Evolutionary conservation across 495 filamentous ascomycete genomes (phyloP).

Genomic region (Penicillium lagena): DNA sequence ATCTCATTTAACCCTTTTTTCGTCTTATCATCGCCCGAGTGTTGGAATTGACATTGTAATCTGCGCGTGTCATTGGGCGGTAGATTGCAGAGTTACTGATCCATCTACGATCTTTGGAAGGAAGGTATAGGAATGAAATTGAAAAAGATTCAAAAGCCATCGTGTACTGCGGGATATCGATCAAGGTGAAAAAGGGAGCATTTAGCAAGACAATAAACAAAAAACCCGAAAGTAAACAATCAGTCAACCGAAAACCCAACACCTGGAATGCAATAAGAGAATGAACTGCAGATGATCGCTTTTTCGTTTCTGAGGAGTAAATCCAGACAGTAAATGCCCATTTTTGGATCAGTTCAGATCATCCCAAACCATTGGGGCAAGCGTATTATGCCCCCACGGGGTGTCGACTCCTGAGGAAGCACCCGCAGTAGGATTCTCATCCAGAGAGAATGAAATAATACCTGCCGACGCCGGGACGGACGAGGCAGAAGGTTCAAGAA

Average conservation of each 20-base stretch:
- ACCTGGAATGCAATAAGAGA: background rate
- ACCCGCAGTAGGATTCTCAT: constrained; percentile 19
- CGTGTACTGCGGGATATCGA: constrained; percentile 27
- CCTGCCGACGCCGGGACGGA: constrained; percentile 7
- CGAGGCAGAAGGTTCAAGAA: constrained; percentile 14
- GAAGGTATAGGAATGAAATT: constrained; percentile 1
- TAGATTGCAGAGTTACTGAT: too few relatives aligned
- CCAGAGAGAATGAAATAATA: constrained; percentile 26
- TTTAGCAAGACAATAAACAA: background rate
- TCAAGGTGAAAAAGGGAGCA: background rate
- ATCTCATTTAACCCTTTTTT: background rate
- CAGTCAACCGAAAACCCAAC: background rate
- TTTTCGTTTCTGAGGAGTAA: too few relatives aligned
- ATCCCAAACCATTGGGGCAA: constrained; percentile 41
- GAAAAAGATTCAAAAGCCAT: constrained; percentile 6
- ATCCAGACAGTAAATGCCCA: too few relatives aligned
- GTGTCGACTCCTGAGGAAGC: constrained; percentile 13
- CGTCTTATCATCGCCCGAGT: too few relatives aligned
- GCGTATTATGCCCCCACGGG: constrained; percentile 36
- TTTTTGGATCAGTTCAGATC: constrained; percentile 18
- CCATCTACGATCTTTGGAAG: too few relatives aligned
- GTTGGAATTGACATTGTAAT: too few relatives aligned
- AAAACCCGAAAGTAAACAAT: background rate
- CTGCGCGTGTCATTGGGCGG: too few relatives aligned
- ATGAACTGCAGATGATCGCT: too few relatives aligned